Evolutionary conservation across 371 early-diverging fungal genomes (phyloP).

Genomic region (Smittium mucronatum): DNA sequence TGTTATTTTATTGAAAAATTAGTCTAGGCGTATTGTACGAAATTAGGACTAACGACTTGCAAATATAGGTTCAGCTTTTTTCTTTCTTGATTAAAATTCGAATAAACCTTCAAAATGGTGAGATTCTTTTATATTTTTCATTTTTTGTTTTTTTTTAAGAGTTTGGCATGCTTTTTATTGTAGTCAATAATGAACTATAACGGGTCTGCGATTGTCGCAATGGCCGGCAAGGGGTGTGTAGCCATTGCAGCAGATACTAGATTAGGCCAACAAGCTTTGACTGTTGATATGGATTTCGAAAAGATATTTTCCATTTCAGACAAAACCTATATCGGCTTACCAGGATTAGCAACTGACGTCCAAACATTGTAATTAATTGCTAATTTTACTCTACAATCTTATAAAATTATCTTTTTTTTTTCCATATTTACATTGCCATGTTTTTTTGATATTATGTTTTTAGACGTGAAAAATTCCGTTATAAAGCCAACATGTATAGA

Average conservation of each 20-base stretch:
- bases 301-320: conserved; percentile 86
- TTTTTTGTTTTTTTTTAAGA: too few relatives aligned
- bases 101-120: too few relatives aligned
- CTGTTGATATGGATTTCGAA: conserved; percentile 83
- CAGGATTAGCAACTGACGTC: conserved; percentile 96
- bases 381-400: conserved; percentile 16
- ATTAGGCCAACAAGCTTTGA: conserved; percentile 85
- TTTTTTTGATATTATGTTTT: too few relatives aligned
- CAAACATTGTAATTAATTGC: conserved; percentile 69
- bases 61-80: too few relatives aligned
- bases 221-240: conserved; percentile 97
- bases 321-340: conserved; percentile 78
- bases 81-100: too few relatives aligned
- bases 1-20: too few relatives aligned
- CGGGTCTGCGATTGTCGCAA: conserved; percentile 93
- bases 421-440: too few relatives aligned
- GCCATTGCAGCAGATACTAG: conserved; percentile 96
- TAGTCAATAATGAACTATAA: conserved; percentile 76
- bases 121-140: too few relatives aligned
- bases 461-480: conserved; percentile 66
- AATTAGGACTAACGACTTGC: too few relatives aligned
- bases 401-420: too few relatives aligned
- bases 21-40: too few relatives aligned
- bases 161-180: too few relatives aligned
- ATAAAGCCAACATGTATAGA: conserved; percentile 94